Evolutionary conservation across 805 yeast genomes (phyloP).

Genomic region (Jamesozyma rosinii): DNA sequence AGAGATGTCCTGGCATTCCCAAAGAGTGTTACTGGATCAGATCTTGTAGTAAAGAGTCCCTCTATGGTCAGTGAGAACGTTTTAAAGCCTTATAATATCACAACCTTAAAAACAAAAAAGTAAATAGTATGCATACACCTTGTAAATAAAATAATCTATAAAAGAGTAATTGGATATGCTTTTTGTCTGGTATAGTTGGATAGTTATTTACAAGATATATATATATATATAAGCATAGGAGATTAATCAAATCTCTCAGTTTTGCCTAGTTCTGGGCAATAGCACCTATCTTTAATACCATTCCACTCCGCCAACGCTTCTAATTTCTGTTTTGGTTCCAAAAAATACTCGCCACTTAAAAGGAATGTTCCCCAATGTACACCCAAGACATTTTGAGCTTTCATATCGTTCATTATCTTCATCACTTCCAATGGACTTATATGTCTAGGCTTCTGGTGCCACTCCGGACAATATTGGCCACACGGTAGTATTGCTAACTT

Average conservation of each 20-base stretch:
- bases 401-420: slow-evolving; percentile 53
- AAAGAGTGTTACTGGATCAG: slow-evolving; percentile 79
- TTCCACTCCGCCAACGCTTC: slow-evolving; percentile 39
- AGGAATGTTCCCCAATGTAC: slow-evolving; percentile 97
- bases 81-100: slow-evolving; percentile 43
- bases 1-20: slow-evolving; percentile 96
- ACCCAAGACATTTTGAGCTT: slow-evolving; percentile 61
- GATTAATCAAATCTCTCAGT: slow-evolving; percentile 42
- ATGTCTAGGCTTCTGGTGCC: slow-evolving; percentile 90
- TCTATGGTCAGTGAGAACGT: slow-evolving; percentile 45
- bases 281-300: slow-evolving; percentile 32
- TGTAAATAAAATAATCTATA: background rate
- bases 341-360: slow-evolving; percentile 74
- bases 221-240: background rate
- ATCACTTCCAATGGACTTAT: slow-evolving; percentile 73
- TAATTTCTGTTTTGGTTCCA: slow-evolving; percentile 68
- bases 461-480: slow-evolving; percentile 89
- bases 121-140: background rate
- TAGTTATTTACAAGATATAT: background rate
- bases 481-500: slow-evolving; percentile 73
- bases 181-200: too few species aligned
- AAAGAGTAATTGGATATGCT: too few species aligned
- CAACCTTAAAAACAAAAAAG: background rate
- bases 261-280: slow-evolving; percentile 67
- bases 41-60: slow-evolving; percentile 83